A percentile compares a stretch with the other conserved stretches of the same genome.
phyloP scores from a whole-genome alignment of 306 rosid species.

The Canavalia gladiata region DNA sequence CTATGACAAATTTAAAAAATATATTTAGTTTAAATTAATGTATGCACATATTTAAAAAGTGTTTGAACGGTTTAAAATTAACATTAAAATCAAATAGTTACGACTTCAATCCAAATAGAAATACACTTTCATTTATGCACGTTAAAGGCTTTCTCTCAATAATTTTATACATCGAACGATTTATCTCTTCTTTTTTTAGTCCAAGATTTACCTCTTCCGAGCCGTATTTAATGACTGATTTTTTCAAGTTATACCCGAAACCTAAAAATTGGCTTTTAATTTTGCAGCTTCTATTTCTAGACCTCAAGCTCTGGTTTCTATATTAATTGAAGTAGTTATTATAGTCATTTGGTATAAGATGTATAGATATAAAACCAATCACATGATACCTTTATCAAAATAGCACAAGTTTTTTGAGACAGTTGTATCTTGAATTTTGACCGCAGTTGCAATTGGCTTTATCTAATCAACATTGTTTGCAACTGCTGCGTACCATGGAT shows the following conservation, averaged over 20 bases:
- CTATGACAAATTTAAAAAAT: background rate
- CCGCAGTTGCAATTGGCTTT: background rate
- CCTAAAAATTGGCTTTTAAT: slow-evolving; percentile 12
- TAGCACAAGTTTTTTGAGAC: background rate
- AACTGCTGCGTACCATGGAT: background rate
- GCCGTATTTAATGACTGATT: slow-evolving; percentile 20
- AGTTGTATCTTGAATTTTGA: background rate
- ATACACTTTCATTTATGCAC: background rate
- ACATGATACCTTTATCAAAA: background rate
- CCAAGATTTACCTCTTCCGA: slow-evolving; percentile 13
- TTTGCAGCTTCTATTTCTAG: background rate
- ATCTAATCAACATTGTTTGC: background rate
- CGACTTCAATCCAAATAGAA: background rate
- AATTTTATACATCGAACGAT: too few relatives aligned
- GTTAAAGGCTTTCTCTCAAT: background rate
- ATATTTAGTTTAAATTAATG: too few relatives aligned
- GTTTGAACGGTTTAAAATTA: too few relatives aligned
- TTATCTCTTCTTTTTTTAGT: background rate
- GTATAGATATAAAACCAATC: background rate
- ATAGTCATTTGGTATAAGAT: background rate
- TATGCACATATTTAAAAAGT: too few relatives aligned
- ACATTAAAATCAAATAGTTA: too few relatives aligned
- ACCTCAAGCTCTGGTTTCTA: background rate
- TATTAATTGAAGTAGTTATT: background rate
- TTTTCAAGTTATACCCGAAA: slow-evolving; percentile 31